A percentile compares a stretch with the other conserved stretches of the same genome.
These are phyloP conservation scores for Dimargaris verticillata DNA, from an alignment of 192 early-diverging fungal genomes.

Conservation along the genomic window DNA sequence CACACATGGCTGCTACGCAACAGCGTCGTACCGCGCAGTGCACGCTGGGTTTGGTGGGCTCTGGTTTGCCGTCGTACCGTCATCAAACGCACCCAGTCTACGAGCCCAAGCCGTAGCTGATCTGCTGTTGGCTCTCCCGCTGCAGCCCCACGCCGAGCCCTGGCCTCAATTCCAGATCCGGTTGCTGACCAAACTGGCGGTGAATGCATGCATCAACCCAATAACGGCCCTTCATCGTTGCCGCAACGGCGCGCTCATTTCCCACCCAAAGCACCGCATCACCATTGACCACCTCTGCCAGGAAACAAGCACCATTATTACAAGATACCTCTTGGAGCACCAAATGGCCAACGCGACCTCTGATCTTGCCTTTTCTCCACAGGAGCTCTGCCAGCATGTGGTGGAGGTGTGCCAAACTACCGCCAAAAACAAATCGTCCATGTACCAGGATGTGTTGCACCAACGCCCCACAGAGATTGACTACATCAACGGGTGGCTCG, in stretches of 20 bases:
- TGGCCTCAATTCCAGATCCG: conserved; percentile 28
- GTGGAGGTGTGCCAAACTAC: conserved; percentile 20
- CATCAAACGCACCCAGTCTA: conserved; percentile 6
- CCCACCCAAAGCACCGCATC: conserved; percentile 9
- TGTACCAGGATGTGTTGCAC: conserved; percentile 27
- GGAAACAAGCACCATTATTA: conserved; percentile 15
- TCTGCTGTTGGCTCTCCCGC: conserved; percentile 15
- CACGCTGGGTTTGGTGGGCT: conserved; percentile 40
- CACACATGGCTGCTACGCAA: conserved; percentile 32
- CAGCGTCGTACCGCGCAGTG: conserved; percentile 29
- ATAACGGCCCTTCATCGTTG: conserved; percentile 36
- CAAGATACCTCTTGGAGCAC: too few species aligned
- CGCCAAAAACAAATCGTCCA: conserved; percentile 30
- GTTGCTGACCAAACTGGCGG: conserved; percentile 38
- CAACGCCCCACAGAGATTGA: conserved; percentile 31
- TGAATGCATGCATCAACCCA: conserved; percentile 51
- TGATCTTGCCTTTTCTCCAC: too few species aligned
- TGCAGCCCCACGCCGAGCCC: conserved; percentile 19
- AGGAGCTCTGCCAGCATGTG: neutral
- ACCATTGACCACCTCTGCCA: conserved; percentile 15
- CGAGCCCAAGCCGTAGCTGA: conserved; percentile 16
- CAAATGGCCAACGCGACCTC: too few species aligned
- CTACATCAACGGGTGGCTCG: conserved; percentile 39
- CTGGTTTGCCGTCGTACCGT: conserved; percentile 17
- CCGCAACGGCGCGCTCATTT: conserved; percentile 34